These are phyloP conservation scores for Whalleya microplaca DNA, from an alignment of 2,329 filamentous ascomycete species.

Conservation along the genomic window DNA sequence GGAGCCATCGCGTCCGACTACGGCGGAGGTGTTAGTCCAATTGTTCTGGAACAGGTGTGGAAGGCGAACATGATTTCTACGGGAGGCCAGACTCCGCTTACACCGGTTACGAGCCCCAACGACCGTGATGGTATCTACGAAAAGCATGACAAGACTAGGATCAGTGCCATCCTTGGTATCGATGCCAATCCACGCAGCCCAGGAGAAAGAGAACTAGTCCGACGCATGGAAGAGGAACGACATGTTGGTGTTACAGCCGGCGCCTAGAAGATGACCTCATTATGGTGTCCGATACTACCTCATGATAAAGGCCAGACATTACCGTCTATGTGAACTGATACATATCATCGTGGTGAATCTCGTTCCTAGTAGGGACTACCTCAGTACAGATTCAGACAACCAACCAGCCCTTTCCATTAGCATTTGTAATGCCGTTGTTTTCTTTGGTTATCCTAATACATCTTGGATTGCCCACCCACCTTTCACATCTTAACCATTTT, in stretches of 20 bases:
- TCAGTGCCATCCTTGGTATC: constrained; percentile 65
- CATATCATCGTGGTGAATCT: background rate
- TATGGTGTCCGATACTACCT: background rate
- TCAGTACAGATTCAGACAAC: background rate
- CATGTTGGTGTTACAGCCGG: constrained; percentile 37
- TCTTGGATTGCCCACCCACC: background rate
- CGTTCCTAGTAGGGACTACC: too few species aligned
- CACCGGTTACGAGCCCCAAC: constrained; percentile 56
- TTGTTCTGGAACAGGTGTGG: constrained; percentile 73
- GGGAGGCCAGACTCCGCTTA: constrained; percentile 51
- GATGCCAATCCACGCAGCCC: constrained; percentile 61
- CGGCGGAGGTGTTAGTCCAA: constrained; percentile 63
- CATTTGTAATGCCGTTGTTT: background rate
- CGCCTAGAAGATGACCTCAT: constrained; percentile 29
- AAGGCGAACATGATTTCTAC: constrained; percentile 50
- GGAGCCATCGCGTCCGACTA: constrained; percentile 72
- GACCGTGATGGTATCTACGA: constrained; percentile 47
- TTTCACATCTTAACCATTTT: background rate
- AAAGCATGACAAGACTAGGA: constrained; percentile 60
- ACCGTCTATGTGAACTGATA: too few species aligned
- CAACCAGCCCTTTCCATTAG: background rate
- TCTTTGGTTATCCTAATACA: background rate
- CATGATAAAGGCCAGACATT: background rate
- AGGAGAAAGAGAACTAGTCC: constrained; percentile 60
- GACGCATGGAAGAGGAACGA: constrained; percentile 58